These are phyloP conservation scores for Rhizophagus sp. DNA, from an alignment of 192 early-diverging fungal species.

Conservation along the genomic window DNA sequence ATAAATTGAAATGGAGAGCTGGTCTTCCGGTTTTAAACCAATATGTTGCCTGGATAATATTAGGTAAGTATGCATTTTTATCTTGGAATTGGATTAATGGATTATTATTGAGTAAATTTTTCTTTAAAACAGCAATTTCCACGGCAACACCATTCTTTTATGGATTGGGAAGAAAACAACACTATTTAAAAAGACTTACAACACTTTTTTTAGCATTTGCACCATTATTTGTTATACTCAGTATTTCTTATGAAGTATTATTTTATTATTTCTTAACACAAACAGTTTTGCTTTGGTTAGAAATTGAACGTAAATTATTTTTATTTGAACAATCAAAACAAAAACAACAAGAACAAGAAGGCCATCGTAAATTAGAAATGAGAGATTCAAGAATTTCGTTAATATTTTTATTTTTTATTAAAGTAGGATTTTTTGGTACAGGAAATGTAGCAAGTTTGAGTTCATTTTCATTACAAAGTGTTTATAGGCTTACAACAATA, in stretches of 20 bases:
- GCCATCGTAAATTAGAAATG: slow-evolving; percentile 44
- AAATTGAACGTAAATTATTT: slow-evolving; percentile 61
- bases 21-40: slow-evolving; percentile 75
- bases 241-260: slow-evolving; percentile 85
- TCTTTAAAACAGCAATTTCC: slow-evolving; percentile 42
- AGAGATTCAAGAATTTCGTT: slow-evolving; percentile 63
- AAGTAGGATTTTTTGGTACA: slow-evolving; percentile 95
- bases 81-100: background rate
- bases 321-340: background rate
- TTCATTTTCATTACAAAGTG: slow-evolving; percentile 84
- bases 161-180: slow-evolving; percentile 58
- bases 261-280: slow-evolving; percentile 85
- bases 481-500: slow-evolving; percentile 87
- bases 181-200: slow-evolving; percentile 77
- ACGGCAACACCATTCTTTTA: slow-evolving; percentile 65
- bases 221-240: slow-evolving; percentile 83
- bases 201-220: slow-evolving; percentile 87
- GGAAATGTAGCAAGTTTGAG: slow-evolving; percentile 90
- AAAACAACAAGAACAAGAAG: no score
- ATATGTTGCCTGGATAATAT: slow-evolving; percentile 61
- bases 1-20: slow-evolving; percentile 53
- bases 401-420: slow-evolving; percentile 88
- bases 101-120: background rate
- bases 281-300: slow-evolving; percentile 74
- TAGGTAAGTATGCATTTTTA: slow-evolving; percentile 48